A percentile compares a stretch with the other conserved stretches of the same genome.
phyloP scores from a whole-genome alignment of 805 yeast genomes.

The Ogataea salicorniae region DNA sequence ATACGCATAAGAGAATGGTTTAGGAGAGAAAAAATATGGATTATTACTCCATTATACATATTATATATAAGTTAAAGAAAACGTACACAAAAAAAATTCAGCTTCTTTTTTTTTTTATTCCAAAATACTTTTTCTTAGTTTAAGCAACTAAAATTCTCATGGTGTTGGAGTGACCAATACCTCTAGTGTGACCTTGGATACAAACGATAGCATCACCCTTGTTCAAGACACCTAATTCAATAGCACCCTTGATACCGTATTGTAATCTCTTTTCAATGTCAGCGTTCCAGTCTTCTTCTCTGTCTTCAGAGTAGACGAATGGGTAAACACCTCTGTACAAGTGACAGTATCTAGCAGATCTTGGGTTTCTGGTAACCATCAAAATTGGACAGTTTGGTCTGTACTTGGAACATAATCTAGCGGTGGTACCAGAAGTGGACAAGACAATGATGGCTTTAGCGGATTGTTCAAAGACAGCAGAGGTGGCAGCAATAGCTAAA shows the following conservation, averaged over 20 bases:
- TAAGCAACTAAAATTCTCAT: constrained; percentile 83
- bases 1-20: too few relatives aligned
- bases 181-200: constrained; percentile 98
- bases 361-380: constrained; percentile 94
- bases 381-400: constrained; percentile 96
- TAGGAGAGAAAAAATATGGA: too few relatives aligned
- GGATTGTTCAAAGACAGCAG: constrained; percentile 92
- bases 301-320: constrained; percentile 67
- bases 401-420: constrained; percentile 94
- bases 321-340: constrained; percentile 99
- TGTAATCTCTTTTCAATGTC: constrained; percentile 94
- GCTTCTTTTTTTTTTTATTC: not conserved
- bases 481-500: constrained; percentile 93
- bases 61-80: not conserved
- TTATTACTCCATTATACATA: not conserved
- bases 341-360: constrained; percentile 93
- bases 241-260: constrained; percentile 88
- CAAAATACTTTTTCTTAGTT: not conserved
- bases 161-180: constrained; percentile 98
- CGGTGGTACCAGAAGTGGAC: constrained; percentile 92
- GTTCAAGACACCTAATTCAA: constrained; percentile 75
- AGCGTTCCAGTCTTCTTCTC: constrained; percentile 83
- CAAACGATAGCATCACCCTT: constrained; percentile 89
- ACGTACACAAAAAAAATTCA: not conserved
- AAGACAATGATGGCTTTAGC: constrained; percentile 96